Evolutionary conservation across 306 rosid genomes (phyloP), one percentile per base, ranked within the genome.

Genomic region (Abrus precatorius): DNA sequence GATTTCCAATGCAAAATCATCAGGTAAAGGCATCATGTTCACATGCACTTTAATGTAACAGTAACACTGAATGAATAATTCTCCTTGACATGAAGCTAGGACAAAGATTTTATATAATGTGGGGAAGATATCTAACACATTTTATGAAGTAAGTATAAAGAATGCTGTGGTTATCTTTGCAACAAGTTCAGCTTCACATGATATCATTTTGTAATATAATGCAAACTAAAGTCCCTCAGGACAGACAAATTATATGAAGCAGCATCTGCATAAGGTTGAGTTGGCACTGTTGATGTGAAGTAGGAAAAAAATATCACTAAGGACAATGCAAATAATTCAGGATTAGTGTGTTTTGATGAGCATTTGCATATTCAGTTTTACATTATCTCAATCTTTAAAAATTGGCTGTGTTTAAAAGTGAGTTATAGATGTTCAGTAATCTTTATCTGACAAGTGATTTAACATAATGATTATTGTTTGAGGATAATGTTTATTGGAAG

Each of bases 271-370:
- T 45, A 29, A 30, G 71, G 50, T 69, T 28, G 11, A 36, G 50
- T 72, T 74, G 20, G 5, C 50, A 3, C 6, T 29, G 40, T 34
- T n/a, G 0, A 38, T 52, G 84, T 54, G 47, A 54, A 54, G 74
- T n/a, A 3, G 20, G 20, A 20, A 20, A 20, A 20, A 20, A 4
- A 40, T 41, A 20, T 67, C 54, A 62, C 48, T 64, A 55, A 33
- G 55, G 52, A 10, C 71, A 59, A 45, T 44, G 29, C 40, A 72
- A 40, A 67, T 48, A 41, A 82, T 27, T 72, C 78, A 83, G 68
- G 64, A 29, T 55, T 14, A 57, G 43, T 12, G n/a, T 36, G n/a
- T 36, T 34, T 34, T 12, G 10, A 38, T 33, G 69, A 34, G 47
- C 69, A 13, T 13, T 34, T 36, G 69, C 69, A 36, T 11, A 34